These are phyloP conservation scores for Cryphonectria parasitica DNA, from an alignment of 2,329 filamentous ascomycete genomes.

Conservation along the genomic window DNA sequence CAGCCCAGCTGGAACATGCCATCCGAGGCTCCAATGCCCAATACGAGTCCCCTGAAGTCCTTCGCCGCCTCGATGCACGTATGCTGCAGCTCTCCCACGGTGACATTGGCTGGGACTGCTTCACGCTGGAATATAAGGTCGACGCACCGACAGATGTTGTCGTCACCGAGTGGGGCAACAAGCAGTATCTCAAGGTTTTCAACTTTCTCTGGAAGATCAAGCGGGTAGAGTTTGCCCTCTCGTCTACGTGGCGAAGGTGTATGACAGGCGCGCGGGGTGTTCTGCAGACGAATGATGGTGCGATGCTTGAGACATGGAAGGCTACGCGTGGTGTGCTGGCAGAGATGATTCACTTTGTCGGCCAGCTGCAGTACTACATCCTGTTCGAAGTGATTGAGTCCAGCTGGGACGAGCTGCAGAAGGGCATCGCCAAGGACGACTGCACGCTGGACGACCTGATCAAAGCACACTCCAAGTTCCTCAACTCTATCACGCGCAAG, in stretches of 20 bases:
- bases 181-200: slow-evolving; percentile 98
- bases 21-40: slow-evolving; percentile 97
- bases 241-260: slow-evolving; percentile 89
- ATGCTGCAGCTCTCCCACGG: slow-evolving; percentile 97
- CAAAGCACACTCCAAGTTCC: slow-evolving; percentile 84
- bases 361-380: slow-evolving; percentile 97
- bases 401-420: slow-evolving; percentile 89
- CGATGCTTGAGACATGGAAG: slow-evolving; percentile 83
- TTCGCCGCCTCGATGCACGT: slow-evolving; percentile 90
- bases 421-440: slow-evolving; percentile 78
- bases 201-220: slow-evolving; percentile 99
- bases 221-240: slow-evolving; percentile 91
- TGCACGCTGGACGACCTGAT: slow-evolving; percentile 96
- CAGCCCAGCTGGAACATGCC: slow-evolving; percentile 96
- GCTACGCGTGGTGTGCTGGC: slow-evolving; percentile 83
- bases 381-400: slow-evolving; percentile 98
- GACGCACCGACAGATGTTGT: slow-evolving; percentile 96
- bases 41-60: slow-evolving; percentile 88
- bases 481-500: slow-evolving; percentile 94
- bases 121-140: slow-evolving; percentile 98
- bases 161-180: slow-evolving; percentile 91
- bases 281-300: slow-evolving; percentile 71
- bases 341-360: slow-evolving; percentile 98
- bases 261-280: slow-evolving; percentile 96
- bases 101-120: slow-evolving; percentile 98